A percentile compares a stretch with the other conserved stretches of the same genome.
Evolutionary conservation across 805 yeast species (phyloP).

Genomic region (Schizosaccharomyces lindneri): DNA sequence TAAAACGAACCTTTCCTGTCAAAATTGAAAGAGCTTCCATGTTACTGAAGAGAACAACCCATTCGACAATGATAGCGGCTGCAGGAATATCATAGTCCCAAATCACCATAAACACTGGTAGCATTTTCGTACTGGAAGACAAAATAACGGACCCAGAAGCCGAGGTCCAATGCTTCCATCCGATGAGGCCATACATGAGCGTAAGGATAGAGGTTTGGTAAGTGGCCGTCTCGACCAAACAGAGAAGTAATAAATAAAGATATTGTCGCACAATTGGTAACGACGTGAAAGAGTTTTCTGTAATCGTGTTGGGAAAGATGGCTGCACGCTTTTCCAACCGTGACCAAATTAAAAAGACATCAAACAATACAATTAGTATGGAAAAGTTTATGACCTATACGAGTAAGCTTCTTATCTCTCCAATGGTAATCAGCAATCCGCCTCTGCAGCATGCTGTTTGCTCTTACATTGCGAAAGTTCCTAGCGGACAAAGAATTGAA

Average conservation of each 20-base stretch:
- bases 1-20: background rate
- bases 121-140: slow-evolving; percentile 54
- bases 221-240: slow-evolving; percentile 14
- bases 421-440: slow-evolving; percentile 32
- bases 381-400: background rate
- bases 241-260: slow-evolving; percentile 14
- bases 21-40: slow-evolving; percentile 28
- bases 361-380: background rate
- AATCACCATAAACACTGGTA: slow-evolving; percentile 78
- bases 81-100: slow-evolving; percentile 87
- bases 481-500: slow-evolving; percentile 30
- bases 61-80: slow-evolving; percentile 32
- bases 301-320: background rate
- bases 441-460: slow-evolving; percentile 19
- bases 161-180: slow-evolving; percentile 18
- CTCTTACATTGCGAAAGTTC: background rate
- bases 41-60: slow-evolving; percentile 35
- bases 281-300: background rate
- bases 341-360: background rate
- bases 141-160: slow-evolving; percentile 46
- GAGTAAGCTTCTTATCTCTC: background rate
- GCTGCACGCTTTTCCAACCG: slow-evolving; percentile 2
- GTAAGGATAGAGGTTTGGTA: slow-evolving; percentile 16
- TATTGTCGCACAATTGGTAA: slow-evolving; percentile 13
- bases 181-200: slow-evolving; percentile 14